Conservation (phyloP, 2,329 filamentous ascomycete genomes). For the Fusarium sp. region DNA sequence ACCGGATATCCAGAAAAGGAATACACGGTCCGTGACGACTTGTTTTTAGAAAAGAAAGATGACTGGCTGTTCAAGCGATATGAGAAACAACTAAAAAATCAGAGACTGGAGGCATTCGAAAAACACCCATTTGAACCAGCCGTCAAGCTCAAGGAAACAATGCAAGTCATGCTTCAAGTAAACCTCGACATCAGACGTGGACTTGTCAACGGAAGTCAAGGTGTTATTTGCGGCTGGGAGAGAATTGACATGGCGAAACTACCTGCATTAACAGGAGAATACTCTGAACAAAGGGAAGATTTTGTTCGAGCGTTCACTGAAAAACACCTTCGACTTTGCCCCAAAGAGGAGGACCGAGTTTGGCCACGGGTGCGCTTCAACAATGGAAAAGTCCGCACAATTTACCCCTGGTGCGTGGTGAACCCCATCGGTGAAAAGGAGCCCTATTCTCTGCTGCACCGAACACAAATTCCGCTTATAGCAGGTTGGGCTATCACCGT, state of each 20-base stretch:
- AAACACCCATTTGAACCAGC: background rate
- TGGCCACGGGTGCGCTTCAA: slow-evolving; percentile 61
- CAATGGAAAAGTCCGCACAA: slow-evolving; percentile 58
- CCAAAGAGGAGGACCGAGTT: background rate
- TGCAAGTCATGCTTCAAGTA: background rate
- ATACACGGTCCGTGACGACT: background rate
- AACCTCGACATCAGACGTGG: background rate
- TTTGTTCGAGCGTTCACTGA: background rate
- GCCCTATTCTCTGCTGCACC: slow-evolving; percentile 62
- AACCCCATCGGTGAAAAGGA: slow-evolving; percentile 59
- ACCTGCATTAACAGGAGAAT: background rate
- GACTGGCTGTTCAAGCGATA: too few species aligned
- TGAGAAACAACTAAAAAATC: too few species aligned
- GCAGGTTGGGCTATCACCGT: slow-evolving; percentile 73
- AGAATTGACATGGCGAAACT: background rate
- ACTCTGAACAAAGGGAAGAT: background rate
- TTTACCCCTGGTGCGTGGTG: slow-evolving; percentile 65
- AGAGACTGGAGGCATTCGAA: background rate
- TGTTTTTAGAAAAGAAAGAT: background rate
- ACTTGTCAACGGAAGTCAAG: background rate
- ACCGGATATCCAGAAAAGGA: background rate
- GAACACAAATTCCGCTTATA: slow-evolving; percentile 71
- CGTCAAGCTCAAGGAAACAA: background rate
- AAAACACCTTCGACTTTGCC: background rate
- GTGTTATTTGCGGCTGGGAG: background rate